phyloP scores from a whole-genome alignment of 306 rosid species.

The Rosa chinensis region DNA sequence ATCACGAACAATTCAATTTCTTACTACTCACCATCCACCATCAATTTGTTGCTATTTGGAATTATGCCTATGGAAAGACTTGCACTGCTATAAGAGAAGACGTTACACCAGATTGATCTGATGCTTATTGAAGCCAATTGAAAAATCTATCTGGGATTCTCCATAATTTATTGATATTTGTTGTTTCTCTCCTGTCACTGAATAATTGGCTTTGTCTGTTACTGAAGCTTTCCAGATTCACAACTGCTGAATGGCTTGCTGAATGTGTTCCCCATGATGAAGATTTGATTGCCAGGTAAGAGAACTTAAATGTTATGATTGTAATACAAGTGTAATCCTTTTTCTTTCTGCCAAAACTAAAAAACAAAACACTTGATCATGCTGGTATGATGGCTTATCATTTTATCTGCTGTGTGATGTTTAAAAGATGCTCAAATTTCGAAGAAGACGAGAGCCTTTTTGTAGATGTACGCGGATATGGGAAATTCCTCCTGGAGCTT shows the following conservation, averaged over 20 bases:
- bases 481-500: constrained; percentile 31
- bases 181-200: background rate
- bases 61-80: background rate
- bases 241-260: constrained; percentile 24
- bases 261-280: background rate
- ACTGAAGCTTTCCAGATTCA: constrained; percentile 19
- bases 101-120: background rate
- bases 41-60: background rate
- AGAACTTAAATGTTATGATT: background rate
- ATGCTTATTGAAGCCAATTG: background rate
- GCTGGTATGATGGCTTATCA: background rate
- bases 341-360: background rate
- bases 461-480: constrained; percentile 27
- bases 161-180: background rate
- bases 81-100: background rate
- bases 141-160: background rate
- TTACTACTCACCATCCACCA: background rate
- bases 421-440: constrained; percentile 12
- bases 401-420: background rate
- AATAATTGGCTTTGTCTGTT: constrained; percentile 10
- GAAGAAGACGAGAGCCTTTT: constrained; percentile 14
- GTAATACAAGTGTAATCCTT: background rate
- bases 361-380: background rate
- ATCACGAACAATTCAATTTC: background rate
- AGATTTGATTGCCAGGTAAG: constrained; percentile 23